Evolutionary conservation across 148 eudicot species (phyloP).

Genomic region (Vaccinium darrowii): DNA sequence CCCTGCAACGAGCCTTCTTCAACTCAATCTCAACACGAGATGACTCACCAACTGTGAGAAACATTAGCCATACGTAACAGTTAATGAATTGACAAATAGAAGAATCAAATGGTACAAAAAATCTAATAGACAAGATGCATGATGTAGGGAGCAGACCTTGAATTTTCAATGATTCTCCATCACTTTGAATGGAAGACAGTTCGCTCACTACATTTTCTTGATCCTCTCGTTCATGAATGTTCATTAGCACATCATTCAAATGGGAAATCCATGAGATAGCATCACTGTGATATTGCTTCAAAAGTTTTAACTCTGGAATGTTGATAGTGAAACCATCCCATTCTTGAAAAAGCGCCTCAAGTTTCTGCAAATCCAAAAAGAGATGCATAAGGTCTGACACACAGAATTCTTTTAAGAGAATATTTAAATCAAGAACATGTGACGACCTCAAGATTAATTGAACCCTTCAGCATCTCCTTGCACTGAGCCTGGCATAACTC

Average conservation of each 20-base stretch:
- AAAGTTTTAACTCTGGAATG: slow-evolving; percentile 66
- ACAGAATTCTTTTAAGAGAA: slow-evolving; percentile 9
- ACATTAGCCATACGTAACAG: slow-evolving; percentile 15
- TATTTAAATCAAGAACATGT: slow-evolving; percentile 17
- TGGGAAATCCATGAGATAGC: slow-evolving; percentile 80
- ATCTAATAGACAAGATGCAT: not conserved
- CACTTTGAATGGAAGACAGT: slow-evolving; percentile 58
- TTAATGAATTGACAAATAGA: not conserved
- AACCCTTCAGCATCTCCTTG: slow-evolving; percentile 58
- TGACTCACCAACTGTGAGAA: slow-evolving; percentile 57
- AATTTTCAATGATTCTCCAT: slow-evolving; percentile 63
- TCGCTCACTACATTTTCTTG: slow-evolving; percentile 68
- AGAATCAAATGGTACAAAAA: not conserved
- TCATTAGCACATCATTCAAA: slow-evolving; percentile 40
- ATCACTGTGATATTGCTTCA: slow-evolving; percentile 64
- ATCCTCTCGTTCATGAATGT: slow-evolving; percentile 57
- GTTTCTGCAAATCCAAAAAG: slow-evolving; percentile 49
- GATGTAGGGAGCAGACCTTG: slow-evolving; percentile 44
- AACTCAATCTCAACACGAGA: slow-evolving; percentile 67
- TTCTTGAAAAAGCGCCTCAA: slow-evolving; percentile 60
- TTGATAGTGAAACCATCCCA: slow-evolving; percentile 50
- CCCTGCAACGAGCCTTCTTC: slow-evolving; percentile 81
- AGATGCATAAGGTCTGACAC: not conserved
- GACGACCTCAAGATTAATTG: slow-evolving; percentile 61
- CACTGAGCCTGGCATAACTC: slow-evolving; percentile 67